Base-by-base conservation (phyloP, 2,329 filamentous ascomycete genomes). In the Atkinsonella hypoxylon region DNA sequence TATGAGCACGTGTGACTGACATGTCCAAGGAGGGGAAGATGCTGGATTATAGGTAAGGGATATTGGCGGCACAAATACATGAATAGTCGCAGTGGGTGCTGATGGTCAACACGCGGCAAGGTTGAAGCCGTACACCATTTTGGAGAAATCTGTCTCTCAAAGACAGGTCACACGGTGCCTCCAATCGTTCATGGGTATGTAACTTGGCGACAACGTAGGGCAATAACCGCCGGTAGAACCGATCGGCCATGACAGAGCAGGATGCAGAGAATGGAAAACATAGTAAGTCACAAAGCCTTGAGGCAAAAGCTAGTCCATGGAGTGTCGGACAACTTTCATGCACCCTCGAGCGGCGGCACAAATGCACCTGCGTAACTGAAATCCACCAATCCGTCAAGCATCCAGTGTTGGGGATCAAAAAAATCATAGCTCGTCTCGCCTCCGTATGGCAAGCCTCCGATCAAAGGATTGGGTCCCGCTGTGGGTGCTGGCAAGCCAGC, bases 321-420 rank as follows among this genome's bases (percentile, higher is more conserved):
- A 34, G 18, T 12, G n/a, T 7, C 32, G 17, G 20, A 4, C 18
- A 18, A 9, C 13, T 26, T 13, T 54, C 64, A 78, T 55, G 75
- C 68, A 54, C 76, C 72, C 54, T 83, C 79, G 38, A 81, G 64
- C 1, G 75, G 71, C 51, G 70, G 68, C 38, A 76, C 72, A 59
- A 79, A 83, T 11, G 74, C n/a, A 26, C 49, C 47, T 17, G 45
- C 76, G 62, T 84, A 89, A 56, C 87, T 87, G 62, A 91, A 85
- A 62, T 90, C 86, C 53, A 93, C 74, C 34, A 91, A 74, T 13
- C 87, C 87, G 64, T 96, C 90, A 53, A 96, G 72, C 74, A 95
- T 89, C 90, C 90, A 96, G 65, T 91, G 88, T 60, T 95, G 76
- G 1, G 90, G 88, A 67, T 95, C 89, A 62, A 95, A 95, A 54